Percentiles rank a stretch among this genome's conserved stretches.
phyloP scores from a whole-genome alignment of 225 moss, liverwort and hornwort genomes.

The Physcomitrellopsis africana region DNA sequence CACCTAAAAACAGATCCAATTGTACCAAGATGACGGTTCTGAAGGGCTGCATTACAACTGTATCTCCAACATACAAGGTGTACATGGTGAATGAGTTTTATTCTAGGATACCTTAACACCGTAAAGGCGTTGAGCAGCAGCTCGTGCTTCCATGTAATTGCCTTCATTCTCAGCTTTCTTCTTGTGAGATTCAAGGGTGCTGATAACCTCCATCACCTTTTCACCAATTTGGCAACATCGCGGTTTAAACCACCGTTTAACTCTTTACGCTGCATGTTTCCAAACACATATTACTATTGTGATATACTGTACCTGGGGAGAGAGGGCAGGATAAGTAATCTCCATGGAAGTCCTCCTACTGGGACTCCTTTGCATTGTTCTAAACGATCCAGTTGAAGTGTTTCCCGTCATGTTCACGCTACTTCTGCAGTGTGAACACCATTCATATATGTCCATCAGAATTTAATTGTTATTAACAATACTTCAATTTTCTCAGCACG shows the following conservation, averaged over 20 bases:
- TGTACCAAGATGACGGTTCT: neutral
- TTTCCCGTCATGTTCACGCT: slow-evolving; percentile 70
- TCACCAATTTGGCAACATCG: neutral
- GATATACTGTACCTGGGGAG: slow-evolving; percentile 53
- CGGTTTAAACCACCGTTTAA: neutral
- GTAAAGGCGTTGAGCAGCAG: slow-evolving; percentile 72
- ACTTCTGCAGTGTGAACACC: slow-evolving; percentile 38
- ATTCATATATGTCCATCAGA: neutral
- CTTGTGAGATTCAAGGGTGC: slow-evolving; percentile 65
- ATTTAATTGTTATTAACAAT: neutral
- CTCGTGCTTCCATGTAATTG: slow-evolving; percentile 79
- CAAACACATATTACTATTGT: neutral
- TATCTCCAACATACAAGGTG: neutral
- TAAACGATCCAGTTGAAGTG: slow-evolving; percentile 64
- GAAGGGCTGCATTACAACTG: neutral
- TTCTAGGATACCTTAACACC: slow-evolving; percentile 60
- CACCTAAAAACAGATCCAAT: slow-evolving; percentile 40
- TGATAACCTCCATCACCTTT: slow-evolving; percentile 71
- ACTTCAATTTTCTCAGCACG: too few relatives aligned
- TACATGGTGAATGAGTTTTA: neutral
- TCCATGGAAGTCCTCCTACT: slow-evolving; percentile 54
- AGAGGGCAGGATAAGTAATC: slow-evolving; percentile 61
- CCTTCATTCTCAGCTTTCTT: slow-evolving; percentile 80
- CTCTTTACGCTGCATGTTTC: neutral
- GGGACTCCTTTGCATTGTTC: slow-evolving; percentile 68